Percentiles rank a stretch among this genome's conserved stretches.
phyloP scores from a whole-genome alignment of 495 filamentous ascomycete genomes.

The Penicilliopsis zonata region DNA sequence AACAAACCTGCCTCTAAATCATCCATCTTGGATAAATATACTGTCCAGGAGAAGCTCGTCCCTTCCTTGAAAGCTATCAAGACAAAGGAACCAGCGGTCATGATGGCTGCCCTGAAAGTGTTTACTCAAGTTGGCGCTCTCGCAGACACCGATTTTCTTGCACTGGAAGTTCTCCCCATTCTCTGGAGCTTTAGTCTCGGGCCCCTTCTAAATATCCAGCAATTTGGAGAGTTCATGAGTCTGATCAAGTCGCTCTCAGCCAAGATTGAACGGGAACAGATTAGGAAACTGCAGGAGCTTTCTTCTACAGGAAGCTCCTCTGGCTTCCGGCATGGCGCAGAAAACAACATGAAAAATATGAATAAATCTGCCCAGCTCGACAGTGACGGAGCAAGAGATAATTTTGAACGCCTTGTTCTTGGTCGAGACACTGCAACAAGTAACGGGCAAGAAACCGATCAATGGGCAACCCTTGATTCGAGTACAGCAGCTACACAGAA shows the following conservation, averaged over 20 bases:
- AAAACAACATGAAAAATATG: slow-evolving; percentile 13
- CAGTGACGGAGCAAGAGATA: slow-evolving; percentile 40
- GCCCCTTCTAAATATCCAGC: slow-evolving; percentile 70
- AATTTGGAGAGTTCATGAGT: slow-evolving; percentile 82
- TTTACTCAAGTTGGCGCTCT: slow-evolving; percentile 69
- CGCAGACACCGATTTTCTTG: slow-evolving; percentile 86
- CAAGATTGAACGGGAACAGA: slow-evolving; percentile 78
- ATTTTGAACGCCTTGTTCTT: slow-evolving; percentile 81
- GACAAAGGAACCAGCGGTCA: slow-evolving; percentile 93
- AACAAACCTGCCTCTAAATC: slow-evolving; percentile 43
- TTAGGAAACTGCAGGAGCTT: slow-evolving; percentile 74
- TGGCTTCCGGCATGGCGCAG: slow-evolving; percentile 23
- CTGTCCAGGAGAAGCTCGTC: slow-evolving; percentile 91
- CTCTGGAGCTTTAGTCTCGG: slow-evolving; percentile 90
- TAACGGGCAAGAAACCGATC: slow-evolving; percentile 21
- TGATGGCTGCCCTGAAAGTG: slow-evolving; percentile 85
- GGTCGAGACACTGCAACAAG: slow-evolving; percentile 32
- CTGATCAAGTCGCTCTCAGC: slow-evolving; percentile 70
- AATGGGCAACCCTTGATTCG: slow-evolving; percentile 24
- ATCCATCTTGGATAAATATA: slow-evolving; percentile 88
- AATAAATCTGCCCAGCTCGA: slow-evolving; percentile 14
- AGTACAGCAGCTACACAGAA: slow-evolving; percentile 14
- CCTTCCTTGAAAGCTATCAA: slow-evolving; percentile 87
- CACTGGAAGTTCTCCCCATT: slow-evolving; percentile 77
- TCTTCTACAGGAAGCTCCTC: slow-evolving; percentile 36